Percentiles rank a stretch among this genome's conserved stretches.
Conservation (phyloP, 441 rosid genomes). For the Mallotus japonicus region DNA sequence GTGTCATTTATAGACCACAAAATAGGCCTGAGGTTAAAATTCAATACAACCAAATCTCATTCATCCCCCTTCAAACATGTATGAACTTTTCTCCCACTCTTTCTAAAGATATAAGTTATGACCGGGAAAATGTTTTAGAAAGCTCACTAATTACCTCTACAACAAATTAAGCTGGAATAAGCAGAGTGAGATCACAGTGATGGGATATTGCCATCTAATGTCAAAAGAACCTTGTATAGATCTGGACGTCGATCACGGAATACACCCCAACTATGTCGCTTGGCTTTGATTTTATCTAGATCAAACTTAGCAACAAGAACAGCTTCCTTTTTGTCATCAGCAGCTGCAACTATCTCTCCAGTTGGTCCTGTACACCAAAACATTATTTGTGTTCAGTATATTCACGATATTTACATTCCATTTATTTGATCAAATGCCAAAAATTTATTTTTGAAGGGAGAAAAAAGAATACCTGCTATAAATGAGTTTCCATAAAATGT, state of each 20-base stretch:
- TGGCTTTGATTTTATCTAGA: constrained; percentile 62
- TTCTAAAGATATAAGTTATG: constrained; percentile 4
- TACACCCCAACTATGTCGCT: constrained; percentile 85
- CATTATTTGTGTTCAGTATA: constrained; percentile 3
- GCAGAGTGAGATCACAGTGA: constrained; percentile 20
- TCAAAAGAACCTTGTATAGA: constrained; percentile 78
- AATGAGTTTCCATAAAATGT: constrained; percentile 83
- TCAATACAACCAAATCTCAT: background rate
- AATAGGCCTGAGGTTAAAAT: constrained; percentile 14
- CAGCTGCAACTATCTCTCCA: constrained; percentile 69
- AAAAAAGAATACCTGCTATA: constrained; percentile 55
- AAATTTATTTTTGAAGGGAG: background rate
- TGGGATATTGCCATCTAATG: constrained; percentile 64
- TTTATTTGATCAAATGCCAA: background rate
- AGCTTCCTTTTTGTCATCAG: constrained; percentile 65
- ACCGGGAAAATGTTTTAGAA: background rate
- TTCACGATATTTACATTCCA: background rate
- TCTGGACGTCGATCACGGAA: constrained; percentile 90
- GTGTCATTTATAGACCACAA: constrained; percentile 5
- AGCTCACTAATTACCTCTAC: constrained; percentile 23
- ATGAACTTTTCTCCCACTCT: background rate
- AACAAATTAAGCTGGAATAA: constrained; percentile 2
- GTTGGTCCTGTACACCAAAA: constrained; percentile 55
- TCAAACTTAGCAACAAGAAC: constrained; percentile 76
- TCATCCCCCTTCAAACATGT: background rate